phyloP scores from a whole-genome alignment of 805 yeast genomes.

The Scheffersomyces stipitis region DNA sequence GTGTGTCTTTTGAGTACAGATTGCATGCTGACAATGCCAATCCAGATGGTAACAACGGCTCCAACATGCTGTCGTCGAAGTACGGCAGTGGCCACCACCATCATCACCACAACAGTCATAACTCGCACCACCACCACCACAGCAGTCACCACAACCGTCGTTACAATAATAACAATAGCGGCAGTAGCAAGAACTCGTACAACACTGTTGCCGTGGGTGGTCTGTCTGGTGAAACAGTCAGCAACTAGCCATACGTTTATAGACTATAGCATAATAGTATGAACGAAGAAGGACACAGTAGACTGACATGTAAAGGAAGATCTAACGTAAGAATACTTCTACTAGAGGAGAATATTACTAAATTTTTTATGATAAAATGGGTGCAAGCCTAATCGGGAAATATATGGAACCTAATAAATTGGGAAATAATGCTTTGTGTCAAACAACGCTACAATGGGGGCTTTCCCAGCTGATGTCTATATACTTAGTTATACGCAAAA shows the following conservation, averaged over 20 bases:
- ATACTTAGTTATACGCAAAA: too few species aligned
- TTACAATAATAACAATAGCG: slow-evolving; percentile 2
- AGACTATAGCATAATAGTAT: too few species aligned
- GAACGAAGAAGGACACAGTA: too few species aligned
- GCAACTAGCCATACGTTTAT: neutral
- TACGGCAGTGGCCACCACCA: slow-evolving; percentile 5
- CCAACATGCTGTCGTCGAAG: slow-evolving; percentile 2
- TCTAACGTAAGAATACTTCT: too few species aligned
- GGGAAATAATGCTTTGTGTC: too few species aligned
- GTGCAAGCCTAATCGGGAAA: too few species aligned
- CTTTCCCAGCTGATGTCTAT: too few species aligned
- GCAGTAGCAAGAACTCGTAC: neutral
- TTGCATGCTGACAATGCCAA: slow-evolving; percentile 40
- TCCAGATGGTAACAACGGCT: slow-evolving; percentile 6
- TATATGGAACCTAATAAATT: too few species aligned
- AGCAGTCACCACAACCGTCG: slow-evolving; percentile 3
- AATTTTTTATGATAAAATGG: too few species aligned
- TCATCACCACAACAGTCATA: slow-evolving; percentile 1
- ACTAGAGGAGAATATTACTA: too few species aligned
- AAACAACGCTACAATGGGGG: too few species aligned
- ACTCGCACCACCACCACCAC: slow-evolving; percentile 3
- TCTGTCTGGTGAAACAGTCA: neutral
- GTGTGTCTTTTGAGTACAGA: slow-evolving; percentile 48
- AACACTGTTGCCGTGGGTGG: neutral
- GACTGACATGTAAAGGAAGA: too few species aligned